Conservation (phyloP, 176 grass and related monocot genomes). For the Oryza longistaminata region DNA sequence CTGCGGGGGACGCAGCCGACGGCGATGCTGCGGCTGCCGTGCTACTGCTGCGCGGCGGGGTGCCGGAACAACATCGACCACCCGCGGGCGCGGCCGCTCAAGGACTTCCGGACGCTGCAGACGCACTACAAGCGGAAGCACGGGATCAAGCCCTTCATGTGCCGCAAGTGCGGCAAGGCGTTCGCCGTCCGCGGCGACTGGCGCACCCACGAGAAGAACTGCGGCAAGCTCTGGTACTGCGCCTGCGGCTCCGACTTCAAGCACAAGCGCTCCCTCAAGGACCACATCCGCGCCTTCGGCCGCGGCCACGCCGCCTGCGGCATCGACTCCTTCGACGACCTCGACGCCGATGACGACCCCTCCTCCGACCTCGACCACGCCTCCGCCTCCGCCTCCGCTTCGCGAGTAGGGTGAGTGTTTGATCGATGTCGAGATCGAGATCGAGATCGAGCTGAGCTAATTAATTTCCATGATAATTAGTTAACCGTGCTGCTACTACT, state of each 20-base stretch:
- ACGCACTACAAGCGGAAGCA: conserved; percentile 93
- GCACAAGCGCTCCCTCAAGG: conserved; percentile 88
- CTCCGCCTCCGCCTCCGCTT: neutral
- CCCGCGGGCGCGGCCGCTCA: conserved; percentile 70
- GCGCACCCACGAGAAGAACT: conserved; percentile 96
- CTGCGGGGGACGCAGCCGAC: conserved; percentile 78
- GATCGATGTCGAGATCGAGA: no score
- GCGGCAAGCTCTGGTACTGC: conserved; percentile 97
- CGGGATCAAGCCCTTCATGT: conserved; percentile 97
- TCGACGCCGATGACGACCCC: conserved; percentile 51
- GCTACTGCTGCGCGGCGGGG: conserved; percentile 87
- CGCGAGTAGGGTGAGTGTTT: neutral
- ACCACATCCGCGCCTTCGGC: conserved; percentile 77
- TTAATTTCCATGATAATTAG: neutral
- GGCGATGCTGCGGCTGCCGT: conserved; percentile 83
- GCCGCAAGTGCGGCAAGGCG: conserved; percentile 93
- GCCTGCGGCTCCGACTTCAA: conserved; percentile 90
- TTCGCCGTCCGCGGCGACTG: conserved; percentile 93
- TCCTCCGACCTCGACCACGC: conserved; percentile 68
- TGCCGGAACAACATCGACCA: conserved; percentile 90
- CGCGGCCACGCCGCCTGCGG: conserved; percentile 61
- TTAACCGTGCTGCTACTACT: neutral
- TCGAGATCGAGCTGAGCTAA: neutral
- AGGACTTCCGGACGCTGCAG: conserved; percentile 89
- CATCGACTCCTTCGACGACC: conserved; percentile 71